phyloP scores from a whole-genome alignment of 495 filamentous ascomycete genomes.

The Halenospora varia region DNA sequence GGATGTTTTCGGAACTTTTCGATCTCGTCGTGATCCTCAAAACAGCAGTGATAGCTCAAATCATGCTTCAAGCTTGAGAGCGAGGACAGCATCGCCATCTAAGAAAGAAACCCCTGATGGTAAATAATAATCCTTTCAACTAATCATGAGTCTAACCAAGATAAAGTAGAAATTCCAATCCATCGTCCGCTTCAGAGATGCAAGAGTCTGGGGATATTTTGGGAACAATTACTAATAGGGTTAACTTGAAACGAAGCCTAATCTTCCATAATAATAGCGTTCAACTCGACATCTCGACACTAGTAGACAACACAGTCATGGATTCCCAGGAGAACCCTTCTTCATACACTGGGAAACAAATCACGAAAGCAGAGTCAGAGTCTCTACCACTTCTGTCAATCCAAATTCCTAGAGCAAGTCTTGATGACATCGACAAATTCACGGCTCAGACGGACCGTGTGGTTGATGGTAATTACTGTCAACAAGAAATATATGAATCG shows the following conservation, averaged over 20 bases:
- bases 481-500: background rate
- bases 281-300: background rate
- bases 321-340: no score
- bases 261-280: background rate
- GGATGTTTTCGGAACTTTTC: background rate
- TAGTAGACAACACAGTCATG: background rate
- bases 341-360: no score
- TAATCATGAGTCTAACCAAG: no score
- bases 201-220: constrained; percentile 22
- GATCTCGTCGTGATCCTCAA: background rate
- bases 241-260: constrained; percentile 7
- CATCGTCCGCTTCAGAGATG: constrained; percentile 8
- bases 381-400: background rate
- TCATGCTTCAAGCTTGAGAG: background rate
- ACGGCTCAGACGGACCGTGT: background rate
- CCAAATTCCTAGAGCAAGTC: background rate
- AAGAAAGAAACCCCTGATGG: background rate
- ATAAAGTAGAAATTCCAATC: no score
- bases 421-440: background rate
- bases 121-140: background rate
- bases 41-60: background rate
- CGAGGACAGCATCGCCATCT: background rate
- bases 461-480: background rate
- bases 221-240: constrained; percentile 10
- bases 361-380: no score